Evolutionary conservation across 2,329 filamentous ascomycete genomes (phyloP).

Genomic region (Aureobasidium sp.): DNA sequence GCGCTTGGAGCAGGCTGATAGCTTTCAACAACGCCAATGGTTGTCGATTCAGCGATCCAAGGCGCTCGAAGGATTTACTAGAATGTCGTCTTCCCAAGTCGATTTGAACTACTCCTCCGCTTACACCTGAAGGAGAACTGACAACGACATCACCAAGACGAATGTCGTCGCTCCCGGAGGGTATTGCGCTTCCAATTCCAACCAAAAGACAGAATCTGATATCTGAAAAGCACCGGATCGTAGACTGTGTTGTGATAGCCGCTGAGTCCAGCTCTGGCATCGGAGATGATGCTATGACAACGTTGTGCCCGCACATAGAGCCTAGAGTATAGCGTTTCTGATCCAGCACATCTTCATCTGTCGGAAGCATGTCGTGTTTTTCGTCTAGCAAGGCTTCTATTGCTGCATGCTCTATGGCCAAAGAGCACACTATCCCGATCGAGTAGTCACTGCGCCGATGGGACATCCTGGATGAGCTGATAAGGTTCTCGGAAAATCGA

Average conservation of each 20-base stretch:
- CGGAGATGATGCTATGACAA: slow-evolving; percentile 25
- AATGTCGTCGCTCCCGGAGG: slow-evolving; percentile 16
- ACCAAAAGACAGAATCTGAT: slow-evolving; percentile 19
- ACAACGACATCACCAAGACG: slow-evolving; percentile 25
- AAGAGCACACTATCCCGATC: neutral
- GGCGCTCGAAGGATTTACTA: no score
- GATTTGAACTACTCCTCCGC: neutral
- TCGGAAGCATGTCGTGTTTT: neutral
- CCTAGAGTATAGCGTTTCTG: neutral
- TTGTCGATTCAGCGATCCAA: neutral
- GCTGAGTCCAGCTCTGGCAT: neutral
- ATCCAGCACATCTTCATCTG: neutral
- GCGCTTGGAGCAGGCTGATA: neutral
- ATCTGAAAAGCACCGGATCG: slow-evolving; percentile 17
- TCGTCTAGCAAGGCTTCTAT: neutral
- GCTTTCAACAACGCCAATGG: neutral
- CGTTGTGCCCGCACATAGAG: slow-evolving; percentile 16
- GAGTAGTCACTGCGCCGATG: neutral
- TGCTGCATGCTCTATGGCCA: neutral
- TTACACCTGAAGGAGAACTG: neutral
- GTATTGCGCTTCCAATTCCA: slow-evolving; percentile 21
- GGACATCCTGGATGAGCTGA: neutral
- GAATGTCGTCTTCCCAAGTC: neutral
- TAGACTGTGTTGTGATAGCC: slow-evolving; percentile 16
- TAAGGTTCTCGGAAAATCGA: neutral